A percentile compares a stretch with the other conserved stretches of the same genome.
phyloP scores from a whole-genome alignment of 2,329 filamentous ascomycete genomes.

The Fusarium caatingaense region DNA sequence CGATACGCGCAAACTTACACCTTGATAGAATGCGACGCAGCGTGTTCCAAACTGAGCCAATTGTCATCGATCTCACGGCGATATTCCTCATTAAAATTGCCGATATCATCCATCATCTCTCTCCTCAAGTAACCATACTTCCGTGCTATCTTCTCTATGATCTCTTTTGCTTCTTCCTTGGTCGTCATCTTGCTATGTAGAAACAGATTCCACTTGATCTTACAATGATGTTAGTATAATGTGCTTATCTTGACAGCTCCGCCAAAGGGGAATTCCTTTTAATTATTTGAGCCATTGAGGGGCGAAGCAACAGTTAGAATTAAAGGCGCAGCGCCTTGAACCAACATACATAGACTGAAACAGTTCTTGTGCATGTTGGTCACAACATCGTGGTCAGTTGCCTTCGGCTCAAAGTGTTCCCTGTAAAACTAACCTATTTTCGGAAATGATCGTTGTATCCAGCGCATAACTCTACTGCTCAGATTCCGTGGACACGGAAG shows the following conservation, averaged over 20 bases:
- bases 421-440: not conserved
- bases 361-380: not conserved
- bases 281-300: not conserved
- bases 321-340: not conserved
- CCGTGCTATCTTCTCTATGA: slow-evolving; percentile 19
- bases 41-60: slow-evolving; percentile 29
- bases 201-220: no score
- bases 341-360: not conserved
- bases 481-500: fast-evolving
- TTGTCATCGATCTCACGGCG: slow-evolving; percentile 34
- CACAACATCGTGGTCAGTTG: not conserved
- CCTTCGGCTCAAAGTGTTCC: not conserved
- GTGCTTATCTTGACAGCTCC: no score
- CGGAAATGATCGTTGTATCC: not conserved
- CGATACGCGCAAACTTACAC: not conserved
- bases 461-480: not conserved
- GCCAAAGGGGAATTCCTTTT: no score
- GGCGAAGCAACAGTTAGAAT: not conserved
- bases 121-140: slow-evolving; percentile 22
- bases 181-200: no score
- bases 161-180: slow-evolving; percentile 20
- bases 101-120: slow-evolving; percentile 37
- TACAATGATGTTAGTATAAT: no score
- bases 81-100: slow-evolving; percentile 19
- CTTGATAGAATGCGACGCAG: slow-evolving; percentile 29